Evolutionary conservation across 768 basidiomycete species (phyloP).

Genomic region (Leccinum fibrillosum): DNA sequence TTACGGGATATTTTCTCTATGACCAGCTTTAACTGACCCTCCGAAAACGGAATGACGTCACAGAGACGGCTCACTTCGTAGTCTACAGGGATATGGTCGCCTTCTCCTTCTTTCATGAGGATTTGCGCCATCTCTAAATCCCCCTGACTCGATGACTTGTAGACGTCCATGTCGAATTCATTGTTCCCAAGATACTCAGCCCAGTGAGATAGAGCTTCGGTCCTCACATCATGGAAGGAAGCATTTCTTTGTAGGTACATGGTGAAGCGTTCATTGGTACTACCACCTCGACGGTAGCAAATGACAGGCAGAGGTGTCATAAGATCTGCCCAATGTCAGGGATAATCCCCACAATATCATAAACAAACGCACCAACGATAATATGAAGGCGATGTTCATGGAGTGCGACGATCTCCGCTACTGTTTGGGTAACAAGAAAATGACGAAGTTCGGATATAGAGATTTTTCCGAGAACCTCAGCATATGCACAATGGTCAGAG

Average conservation of each 20-base stretch:
- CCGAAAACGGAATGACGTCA: too few species aligned
- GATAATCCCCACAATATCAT: neutral
- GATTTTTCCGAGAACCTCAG: too few species aligned
- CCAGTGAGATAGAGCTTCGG: neutral
- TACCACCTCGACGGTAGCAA: neutral
- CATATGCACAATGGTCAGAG: neutral
- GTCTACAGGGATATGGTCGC: neutral
- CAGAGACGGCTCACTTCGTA: neutral
- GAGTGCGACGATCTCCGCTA: neutral
- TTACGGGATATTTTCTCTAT: neutral
- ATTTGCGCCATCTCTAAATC: too few species aligned
- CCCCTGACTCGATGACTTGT: too few species aligned
- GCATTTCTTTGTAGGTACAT: neutral
- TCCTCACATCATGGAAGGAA: neutral
- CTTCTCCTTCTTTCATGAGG: neutral
- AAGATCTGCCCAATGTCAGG: neutral
- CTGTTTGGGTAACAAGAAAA: neutral
- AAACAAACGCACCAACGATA: neutral
- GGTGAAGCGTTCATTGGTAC: too few species aligned
- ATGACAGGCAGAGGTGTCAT: neutral
- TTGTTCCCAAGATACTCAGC: neutral
- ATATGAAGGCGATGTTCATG: neutral
- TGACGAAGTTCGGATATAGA: too few species aligned
- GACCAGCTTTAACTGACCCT: too few species aligned
- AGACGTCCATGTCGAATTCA: neutral